Base-by-base conservation (phyloP, 148 eudicot species). In the Pharnaceum exiguum region DNA sequence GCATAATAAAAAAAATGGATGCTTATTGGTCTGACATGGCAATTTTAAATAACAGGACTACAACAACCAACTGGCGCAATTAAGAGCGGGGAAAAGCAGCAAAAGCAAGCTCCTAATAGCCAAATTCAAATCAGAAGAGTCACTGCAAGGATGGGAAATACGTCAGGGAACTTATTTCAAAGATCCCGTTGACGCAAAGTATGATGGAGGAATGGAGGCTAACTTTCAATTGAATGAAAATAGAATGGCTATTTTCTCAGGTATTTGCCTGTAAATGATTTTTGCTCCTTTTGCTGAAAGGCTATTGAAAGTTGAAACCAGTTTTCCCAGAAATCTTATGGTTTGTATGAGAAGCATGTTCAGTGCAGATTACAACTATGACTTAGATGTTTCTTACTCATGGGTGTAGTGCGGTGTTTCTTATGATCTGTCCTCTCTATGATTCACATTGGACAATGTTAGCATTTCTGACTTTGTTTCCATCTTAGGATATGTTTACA, bases 1-100 rank as follows among this genome's bases (percentile, higher is more conserved):
- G n/a, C n/a, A n/a, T n/a, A n/a, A n/a, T n/a, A n/a, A n/a, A n/a
- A n/a, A n/a, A n/a, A n/a, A 31, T 26, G 47, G 49, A 31, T 27
- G 24, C 26, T 10, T 39, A 5, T 29, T 36, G 7, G 53, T 27
- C 18, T 70, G 51, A 63, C 40, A 11, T 36, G 12, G 36, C 18
- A 29, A 16, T 13, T 38, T 51, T 35, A 21, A 19, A 33, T 71
- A 78, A 35, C 76, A 93, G 96, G 98, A 93, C 74, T 79, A 85
- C 71, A 85, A 88, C 77, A 93, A 93, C 66, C 59, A 83, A 65
- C 75, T 88, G 62, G 98, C 98, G 66, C 96, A 93, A 53, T 23
- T 83, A 55, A 75, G 96, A 67, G 98, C 98, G 35, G 98, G 96
- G 22, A 93, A 88, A 67, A 93, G 98, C 80, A 93, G 98, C 76